These are phyloP conservation scores for Metahyphopichia silvanorum DNA, from an alignment of 805 yeast genomes.

Conservation along the genomic window DNA sequence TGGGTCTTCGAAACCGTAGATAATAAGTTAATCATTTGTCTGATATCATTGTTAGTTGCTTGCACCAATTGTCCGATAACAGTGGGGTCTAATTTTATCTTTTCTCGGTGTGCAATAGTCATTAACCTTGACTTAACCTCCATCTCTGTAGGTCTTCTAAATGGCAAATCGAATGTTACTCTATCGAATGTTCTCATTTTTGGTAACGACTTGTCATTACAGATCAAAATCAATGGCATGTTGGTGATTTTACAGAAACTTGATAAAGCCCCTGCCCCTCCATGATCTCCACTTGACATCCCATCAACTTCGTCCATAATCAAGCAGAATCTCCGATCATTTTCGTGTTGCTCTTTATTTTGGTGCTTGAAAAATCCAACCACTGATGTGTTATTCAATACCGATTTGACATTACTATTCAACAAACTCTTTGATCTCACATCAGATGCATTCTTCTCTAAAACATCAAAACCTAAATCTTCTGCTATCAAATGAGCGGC, in stretches of 20 bases:
- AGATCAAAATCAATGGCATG: slow-evolving; percentile 88
- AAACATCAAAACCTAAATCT: slow-evolving; percentile 64
- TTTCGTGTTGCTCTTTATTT: slow-evolving; percentile 24
- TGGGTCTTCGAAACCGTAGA: slow-evolving; percentile 81
- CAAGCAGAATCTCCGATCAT: slow-evolving; percentile 65
- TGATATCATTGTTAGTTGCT: slow-evolving; percentile 84
- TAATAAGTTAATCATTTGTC: slow-evolving; percentile 88
- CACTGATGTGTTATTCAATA: slow-evolving; percentile 78
- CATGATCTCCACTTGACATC: slow-evolving; percentile 98
- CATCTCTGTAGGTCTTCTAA: slow-evolving; percentile 82
- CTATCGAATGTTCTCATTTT: slow-evolving; percentile 96
- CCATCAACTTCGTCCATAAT: slow-evolving; percentile 99
- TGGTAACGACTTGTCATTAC: slow-evolving; percentile 89
- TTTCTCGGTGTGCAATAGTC: slow-evolving; percentile 88
- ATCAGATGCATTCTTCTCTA: slow-evolving; percentile 84
- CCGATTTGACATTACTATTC: slow-evolving; percentile 63
- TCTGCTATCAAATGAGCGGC: slow-evolving; percentile 76
- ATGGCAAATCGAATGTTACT: slow-evolving; percentile 73
- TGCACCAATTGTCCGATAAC: slow-evolving; percentile 81
- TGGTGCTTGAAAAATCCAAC: slow-evolving; percentile 63
- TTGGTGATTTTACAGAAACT: slow-evolving; percentile 79
- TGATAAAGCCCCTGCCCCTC: slow-evolving; percentile 95
- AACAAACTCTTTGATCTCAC: slow-evolving; percentile 81
- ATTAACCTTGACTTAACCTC: slow-evolving; percentile 80
- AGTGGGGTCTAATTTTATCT: slow-evolving; percentile 72